Conservation (phyloP, 2,329 filamentous ascomycete genomes). For the Atkinsonella texensis region DNA sequence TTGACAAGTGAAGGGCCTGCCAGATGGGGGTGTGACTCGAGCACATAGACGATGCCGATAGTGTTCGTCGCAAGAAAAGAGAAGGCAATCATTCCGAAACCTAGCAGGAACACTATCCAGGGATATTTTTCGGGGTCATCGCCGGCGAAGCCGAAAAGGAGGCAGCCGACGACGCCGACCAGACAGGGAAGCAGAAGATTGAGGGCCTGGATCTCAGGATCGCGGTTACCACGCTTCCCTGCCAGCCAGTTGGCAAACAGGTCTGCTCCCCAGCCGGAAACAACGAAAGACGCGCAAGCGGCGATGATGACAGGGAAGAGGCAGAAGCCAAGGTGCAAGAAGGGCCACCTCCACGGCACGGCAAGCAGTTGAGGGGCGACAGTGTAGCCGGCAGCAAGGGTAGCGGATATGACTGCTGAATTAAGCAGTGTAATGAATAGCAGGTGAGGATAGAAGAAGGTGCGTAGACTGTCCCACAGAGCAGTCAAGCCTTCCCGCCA, state of each 20-base stretch:
- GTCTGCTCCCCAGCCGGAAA: slow-evolving; percentile 1
- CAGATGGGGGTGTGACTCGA: slow-evolving; percentile 1
- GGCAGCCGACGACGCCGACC: background rate
- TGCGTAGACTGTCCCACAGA: slow-evolving; percentile 1
- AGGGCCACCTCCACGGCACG: slow-evolving; percentile 1
- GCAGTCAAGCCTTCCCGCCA: background rate
- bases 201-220: slow-evolving; percentile 1
- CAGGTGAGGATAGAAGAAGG: slow-evolving; percentile 3
- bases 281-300: background rate
- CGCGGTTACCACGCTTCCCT: slow-evolving; percentile 1
- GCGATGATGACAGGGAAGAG: slow-evolving; percentile 1
- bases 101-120: background rate
- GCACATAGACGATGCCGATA: slow-evolving; percentile 4
- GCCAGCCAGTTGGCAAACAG: slow-evolving; percentile 2
- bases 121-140: background rate
- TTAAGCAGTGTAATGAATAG: slow-evolving; percentile 4
- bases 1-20: slow-evolving; percentile 2
- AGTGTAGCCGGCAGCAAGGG: slow-evolving; percentile 2
- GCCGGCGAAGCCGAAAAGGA: background rate
- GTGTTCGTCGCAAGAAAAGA: slow-evolving; percentile 4
- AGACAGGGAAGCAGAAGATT: slow-evolving; percentile 1
- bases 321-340: slow-evolving; percentile 3
- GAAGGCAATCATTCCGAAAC: slow-evolving; percentile 2
- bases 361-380: background rate
- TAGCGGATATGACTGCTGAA: slow-evolving; percentile 2